A percentile compares a stretch with the other conserved stretches of the same genome.
phyloP scores from a whole-genome alignment of 1,139 yeast genomes.

The Debaryomyces sp. region DNA sequence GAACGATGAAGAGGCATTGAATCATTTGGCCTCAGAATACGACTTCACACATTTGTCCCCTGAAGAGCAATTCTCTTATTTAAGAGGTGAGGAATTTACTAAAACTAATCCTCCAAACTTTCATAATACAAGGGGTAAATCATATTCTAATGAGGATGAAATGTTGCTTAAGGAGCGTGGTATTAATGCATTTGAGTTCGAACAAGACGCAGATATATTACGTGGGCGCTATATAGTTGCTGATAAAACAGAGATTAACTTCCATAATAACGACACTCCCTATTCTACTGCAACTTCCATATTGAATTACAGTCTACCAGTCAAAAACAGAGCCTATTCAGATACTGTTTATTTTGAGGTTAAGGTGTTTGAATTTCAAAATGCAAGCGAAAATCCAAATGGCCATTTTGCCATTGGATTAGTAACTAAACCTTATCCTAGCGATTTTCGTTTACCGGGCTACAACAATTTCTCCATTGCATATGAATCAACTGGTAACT shows the following conservation, averaged over 20 bases:
- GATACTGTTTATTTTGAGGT: constrained; percentile 73
- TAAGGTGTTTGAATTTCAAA: constrained; percentile 56
- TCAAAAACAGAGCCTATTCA: constrained; percentile 52
- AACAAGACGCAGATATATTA: constrained; percentile 33
- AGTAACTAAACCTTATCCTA: constrained; percentile 86
- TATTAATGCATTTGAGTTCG: constrained; percentile 45
- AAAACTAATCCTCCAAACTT: constrained; percentile 35
- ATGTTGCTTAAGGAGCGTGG: constrained; percentile 42
- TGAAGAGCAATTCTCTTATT: constrained; percentile 44
- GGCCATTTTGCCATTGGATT: constrained; percentile 72
- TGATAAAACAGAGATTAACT: constrained; percentile 64
- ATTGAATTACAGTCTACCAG: constrained; percentile 67
- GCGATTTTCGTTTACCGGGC: constrained; percentile 82
- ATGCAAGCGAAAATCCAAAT: constrained; percentile 36
- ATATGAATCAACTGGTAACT: constrained; percentile 82
- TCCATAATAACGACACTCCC: constrained; percentile 46
- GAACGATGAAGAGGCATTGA: constrained; percentile 45
- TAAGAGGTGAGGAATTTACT: constrained; percentile 39
- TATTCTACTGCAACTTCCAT: constrained; percentile 50
- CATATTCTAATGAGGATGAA: constrained; percentile 35
- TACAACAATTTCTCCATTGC: constrained; percentile 80
- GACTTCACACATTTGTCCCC: constrained; percentile 44
- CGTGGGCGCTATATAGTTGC: constrained; percentile 50
- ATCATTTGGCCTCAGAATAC: constrained; percentile 38
- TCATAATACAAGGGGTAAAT: constrained; percentile 34